A percentile compares a stretch with the other conserved stretches of the same genome.
Evolutionary conservation across 805 yeast species (phyloP).

Genomic region (Candida caryicola): DNA sequence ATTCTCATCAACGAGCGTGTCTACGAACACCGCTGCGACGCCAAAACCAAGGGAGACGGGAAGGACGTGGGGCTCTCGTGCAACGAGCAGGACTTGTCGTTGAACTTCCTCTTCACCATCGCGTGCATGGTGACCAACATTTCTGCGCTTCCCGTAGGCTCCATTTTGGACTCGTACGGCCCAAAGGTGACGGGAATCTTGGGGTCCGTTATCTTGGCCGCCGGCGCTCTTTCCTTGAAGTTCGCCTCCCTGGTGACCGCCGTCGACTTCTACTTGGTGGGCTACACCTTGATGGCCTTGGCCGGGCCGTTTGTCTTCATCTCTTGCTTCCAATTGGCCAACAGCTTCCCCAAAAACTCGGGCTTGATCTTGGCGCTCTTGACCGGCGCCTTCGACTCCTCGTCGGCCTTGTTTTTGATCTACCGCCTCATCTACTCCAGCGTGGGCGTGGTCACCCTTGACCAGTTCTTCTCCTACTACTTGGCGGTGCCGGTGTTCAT

Average conservation of each 20-base stretch:
- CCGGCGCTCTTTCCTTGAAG: constrained; percentile 53
- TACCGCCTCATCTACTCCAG: constrained; percentile 65
- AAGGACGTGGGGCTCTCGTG: constrained; percentile 38
- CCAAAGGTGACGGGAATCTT: constrained; percentile 75
- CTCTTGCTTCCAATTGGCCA: constrained; percentile 85
- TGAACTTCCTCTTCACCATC: constrained; percentile 78
- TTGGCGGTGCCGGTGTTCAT: constrained; percentile 78
- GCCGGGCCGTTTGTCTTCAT: constrained; percentile 96
- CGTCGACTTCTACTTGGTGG: constrained; percentile 65
- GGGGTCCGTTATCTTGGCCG: constrained; percentile 59
- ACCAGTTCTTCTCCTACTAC: constrained; percentile 63
- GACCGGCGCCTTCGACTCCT: constrained; percentile 90
- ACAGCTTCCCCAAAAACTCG: constrained; percentile 37
- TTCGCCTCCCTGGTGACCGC: constrained; percentile 30
- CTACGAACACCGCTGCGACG: constrained; percentile 42
- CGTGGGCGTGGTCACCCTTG: constrained; percentile 40
- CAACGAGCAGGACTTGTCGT: constrained; percentile 73
- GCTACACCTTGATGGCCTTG: constrained; percentile 73
- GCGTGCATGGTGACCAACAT: constrained; percentile 87
- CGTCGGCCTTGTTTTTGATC: constrained; percentile 79
- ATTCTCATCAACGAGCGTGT: constrained; percentile 47
- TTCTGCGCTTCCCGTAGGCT: constrained; percentile 79
- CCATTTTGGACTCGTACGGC: constrained; percentile 72
- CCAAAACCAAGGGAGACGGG: constrained; percentile 9
- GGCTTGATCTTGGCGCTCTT: constrained; percentile 30